Evolutionary conservation across 371 early-diverging fungal species (phyloP).

Genomic region (Phascolomyces articulosus): DNA sequence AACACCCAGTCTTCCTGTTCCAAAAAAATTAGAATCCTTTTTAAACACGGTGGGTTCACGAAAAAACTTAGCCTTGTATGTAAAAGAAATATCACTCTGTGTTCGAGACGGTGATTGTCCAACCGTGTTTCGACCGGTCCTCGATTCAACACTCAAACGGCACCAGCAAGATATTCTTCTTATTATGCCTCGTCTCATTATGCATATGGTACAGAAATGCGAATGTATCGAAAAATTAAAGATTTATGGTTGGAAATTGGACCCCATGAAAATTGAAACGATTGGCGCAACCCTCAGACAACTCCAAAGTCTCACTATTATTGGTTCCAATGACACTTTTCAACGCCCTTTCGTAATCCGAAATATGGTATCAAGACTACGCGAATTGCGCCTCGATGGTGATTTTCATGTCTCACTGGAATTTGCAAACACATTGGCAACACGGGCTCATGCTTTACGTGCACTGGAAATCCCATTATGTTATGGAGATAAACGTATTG

Average conservation of each 20-base stretch:
- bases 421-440: constrained; percentile 20
- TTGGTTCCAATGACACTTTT: constrained; percentile 24
- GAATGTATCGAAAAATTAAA: constrained; percentile 32
- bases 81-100: constrained; percentile 26
- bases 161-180: constrained; percentile 17
- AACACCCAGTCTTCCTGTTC: constrained; percentile 25
- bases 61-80: constrained; percentile 29
- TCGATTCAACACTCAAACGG: constrained; percentile 18
- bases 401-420: constrained; percentile 13
- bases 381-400: constrained; percentile 28
- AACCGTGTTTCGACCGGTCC: constrained; percentile 24
- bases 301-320: constrained; percentile 22
- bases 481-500: neutral
- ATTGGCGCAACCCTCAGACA: constrained; percentile 14
- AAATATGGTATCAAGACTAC: constrained; percentile 21
- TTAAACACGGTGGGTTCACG: neutral
- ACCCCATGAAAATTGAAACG: constrained; percentile 22
- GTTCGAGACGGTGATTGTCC: constrained; percentile 17
- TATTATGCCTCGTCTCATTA: constrained; percentile 18
- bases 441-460: constrained; percentile 18
- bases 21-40: constrained; percentile 26
- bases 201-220: constrained; percentile 25
- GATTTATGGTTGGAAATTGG: constrained; percentile 43
- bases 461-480: neutral
- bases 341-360: constrained; percentile 17